Evolutionary conservation across 495 filamentous ascomycete genomes (phyloP).

Genomic region (Penicillium pulvis): DNA sequence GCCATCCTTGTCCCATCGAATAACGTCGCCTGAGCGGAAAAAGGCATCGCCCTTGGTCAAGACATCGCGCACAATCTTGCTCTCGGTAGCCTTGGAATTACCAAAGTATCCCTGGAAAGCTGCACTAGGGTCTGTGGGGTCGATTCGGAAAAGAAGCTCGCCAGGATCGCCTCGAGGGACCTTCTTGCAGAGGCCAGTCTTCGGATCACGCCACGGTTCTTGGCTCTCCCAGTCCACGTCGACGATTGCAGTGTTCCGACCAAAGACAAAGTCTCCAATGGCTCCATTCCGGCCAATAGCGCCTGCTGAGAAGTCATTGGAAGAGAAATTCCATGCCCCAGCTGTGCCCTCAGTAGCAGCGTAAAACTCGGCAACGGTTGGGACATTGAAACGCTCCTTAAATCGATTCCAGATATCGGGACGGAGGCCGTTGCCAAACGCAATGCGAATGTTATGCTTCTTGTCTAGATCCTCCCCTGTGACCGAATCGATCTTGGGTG

Average conservation of each 20-base stretch:
- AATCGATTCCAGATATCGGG: constrained; percentile 91
- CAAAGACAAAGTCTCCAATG: constrained; percentile 58
- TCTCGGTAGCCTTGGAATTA: constrained; percentile 70
- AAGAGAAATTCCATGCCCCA: constrained; percentile 72
- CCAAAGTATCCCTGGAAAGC: constrained; percentile 88
- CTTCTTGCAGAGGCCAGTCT: constrained; percentile 69
- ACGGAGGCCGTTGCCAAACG: constrained; percentile 89
- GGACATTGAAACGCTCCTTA: constrained; percentile 83
- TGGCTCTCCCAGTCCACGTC: constrained; percentile 74
- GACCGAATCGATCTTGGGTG: constrained; percentile 60
- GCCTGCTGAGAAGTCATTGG: constrained; percentile 74
- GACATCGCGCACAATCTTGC: constrained; percentile 80
- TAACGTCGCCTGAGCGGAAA: constrained; percentile 84
- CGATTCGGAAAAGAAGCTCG: constrained; percentile 76
- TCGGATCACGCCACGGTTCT: constrained; percentile 66
- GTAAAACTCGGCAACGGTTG: constrained; percentile 86
- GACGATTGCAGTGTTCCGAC: constrained; percentile 57
- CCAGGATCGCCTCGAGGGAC: constrained; percentile 67
- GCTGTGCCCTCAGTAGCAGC: constrained; percentile 78
- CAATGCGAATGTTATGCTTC: constrained; percentile 74
- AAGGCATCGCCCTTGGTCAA: constrained; percentile 80
- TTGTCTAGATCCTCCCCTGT: constrained; percentile 76
- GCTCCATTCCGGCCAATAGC: constrained; percentile 79
- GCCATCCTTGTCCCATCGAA: constrained; percentile 70
- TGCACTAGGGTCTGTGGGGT: constrained; percentile 60